phyloP scores from a whole-genome alignment of 2,329 filamentous ascomycete species.

The Penicillium sp. region DNA sequence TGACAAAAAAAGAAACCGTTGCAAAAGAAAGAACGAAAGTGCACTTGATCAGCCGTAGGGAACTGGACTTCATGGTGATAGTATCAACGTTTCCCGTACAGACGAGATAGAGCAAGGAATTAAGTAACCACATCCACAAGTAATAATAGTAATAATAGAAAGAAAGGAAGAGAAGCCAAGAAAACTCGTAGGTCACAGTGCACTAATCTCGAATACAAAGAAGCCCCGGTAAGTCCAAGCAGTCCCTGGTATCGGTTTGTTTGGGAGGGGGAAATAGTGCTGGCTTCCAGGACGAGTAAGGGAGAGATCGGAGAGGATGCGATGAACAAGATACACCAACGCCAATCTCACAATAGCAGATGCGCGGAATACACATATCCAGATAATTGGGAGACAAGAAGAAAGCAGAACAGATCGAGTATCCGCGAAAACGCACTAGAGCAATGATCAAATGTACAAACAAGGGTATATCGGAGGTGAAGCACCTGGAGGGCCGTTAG shows the following conservation, averaged over 20 bases:
- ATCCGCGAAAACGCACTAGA: conserved; percentile 26
- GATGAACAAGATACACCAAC: conserved; percentile 38
- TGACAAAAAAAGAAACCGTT: conserved; percentile 2
- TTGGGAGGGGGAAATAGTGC: background rate
- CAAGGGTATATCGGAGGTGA: conserved; percentile 41
- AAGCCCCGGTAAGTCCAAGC: conserved; percentile 13
- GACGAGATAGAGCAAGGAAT: conserved; percentile 20
- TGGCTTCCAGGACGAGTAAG: conserved; percentile 14
- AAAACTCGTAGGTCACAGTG: conserved; percentile 32
- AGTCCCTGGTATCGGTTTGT: conserved; percentile 17
- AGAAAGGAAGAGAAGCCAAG: conserved; percentile 26
- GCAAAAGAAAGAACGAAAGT: conserved; percentile 12
- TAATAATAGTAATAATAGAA: conserved; percentile 33
- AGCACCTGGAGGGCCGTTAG: conserved; percentile 35
- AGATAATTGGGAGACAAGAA: conserved; percentile 27
- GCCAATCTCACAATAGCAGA: conserved; percentile 32
- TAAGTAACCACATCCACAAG: conserved; percentile 27
- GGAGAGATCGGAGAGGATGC: conserved; percentile 19
- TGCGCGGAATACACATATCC: conserved; percentile 30
- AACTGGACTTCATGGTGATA: conserved; percentile 12
- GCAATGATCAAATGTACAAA: conserved; percentile 38
- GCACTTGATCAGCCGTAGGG: conserved; percentile 7
- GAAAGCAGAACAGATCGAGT: conserved; percentile 19
- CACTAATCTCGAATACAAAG: conserved; percentile 29
- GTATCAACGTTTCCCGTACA: conserved; percentile 15